Evolutionary conservation across 1,284 basidiomycete genomes (phyloP).

Genomic region (Chalciporus sp.): DNA sequence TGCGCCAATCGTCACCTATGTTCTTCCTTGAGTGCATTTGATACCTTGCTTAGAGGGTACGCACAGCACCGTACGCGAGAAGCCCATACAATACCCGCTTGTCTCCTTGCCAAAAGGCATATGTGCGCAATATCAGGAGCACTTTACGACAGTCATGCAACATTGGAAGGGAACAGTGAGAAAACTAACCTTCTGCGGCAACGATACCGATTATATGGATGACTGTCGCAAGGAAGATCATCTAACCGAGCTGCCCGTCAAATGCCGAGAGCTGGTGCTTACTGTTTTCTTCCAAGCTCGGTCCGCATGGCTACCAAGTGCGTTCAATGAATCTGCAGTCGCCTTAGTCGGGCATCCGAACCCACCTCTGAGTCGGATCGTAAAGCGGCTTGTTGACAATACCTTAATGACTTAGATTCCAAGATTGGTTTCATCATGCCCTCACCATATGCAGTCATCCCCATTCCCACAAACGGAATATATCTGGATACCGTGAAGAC

Average conservation of each 20-base stretch:
- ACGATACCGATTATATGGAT: constrained; percentile 19
- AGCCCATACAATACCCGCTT: constrained; percentile 18
- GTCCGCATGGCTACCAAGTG: constrained; percentile 6
- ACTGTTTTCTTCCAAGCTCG: constrained; percentile 3
- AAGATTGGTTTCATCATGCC: background rate
- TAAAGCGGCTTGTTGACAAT: constrained; percentile 13
- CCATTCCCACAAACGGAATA: constrained; percentile 20
- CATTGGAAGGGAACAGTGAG: background rate
- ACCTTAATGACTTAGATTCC: background rate
- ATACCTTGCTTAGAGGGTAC: background rate
- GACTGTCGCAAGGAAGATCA: constrained; percentile 5
- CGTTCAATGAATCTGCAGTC: background rate
- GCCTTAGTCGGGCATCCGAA: background rate
- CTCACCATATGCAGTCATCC: constrained; percentile 17
- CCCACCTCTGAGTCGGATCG: constrained; percentile 9
- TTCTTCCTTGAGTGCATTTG: background rate
- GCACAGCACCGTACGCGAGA: constrained; percentile 4
- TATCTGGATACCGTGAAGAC: constrained; percentile 23
- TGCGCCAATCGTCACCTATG: constrained; percentile 8
- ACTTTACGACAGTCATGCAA: constrained; percentile 4
- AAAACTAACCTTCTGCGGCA: constrained; percentile 15
- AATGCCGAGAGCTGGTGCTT: background rate
- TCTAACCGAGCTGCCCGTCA: background rate
- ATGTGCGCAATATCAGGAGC: constrained; percentile 23
- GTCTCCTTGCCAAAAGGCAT: constrained; percentile 21